Evolutionary conservation across 805 yeast genomes (phyloP), one percentile per base, ranked within the genome.

Genomic region (Wickerhamiella vanderwaltii): DNA sequence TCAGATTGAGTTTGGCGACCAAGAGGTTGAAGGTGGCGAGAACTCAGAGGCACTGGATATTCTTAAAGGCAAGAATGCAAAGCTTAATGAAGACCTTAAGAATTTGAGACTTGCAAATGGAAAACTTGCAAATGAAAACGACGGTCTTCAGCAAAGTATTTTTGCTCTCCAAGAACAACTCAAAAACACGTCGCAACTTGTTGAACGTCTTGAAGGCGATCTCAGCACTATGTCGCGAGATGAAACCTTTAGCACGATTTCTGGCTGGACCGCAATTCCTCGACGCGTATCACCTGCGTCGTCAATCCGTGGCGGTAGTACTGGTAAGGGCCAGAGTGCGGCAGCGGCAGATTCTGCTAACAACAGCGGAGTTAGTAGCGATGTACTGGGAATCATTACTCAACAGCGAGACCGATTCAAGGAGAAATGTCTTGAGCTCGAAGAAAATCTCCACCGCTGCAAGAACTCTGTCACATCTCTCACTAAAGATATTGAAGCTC

Each of bases 391-490:
- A 1, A 85, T 88, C 41, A 75, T 91, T 22, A 86, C 95, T 11
- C 87, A 88, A 55, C 98, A 88, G 63, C 75, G 98, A 58, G 98
- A 88, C 59, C 67, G 98, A 48, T 86, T 87, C 66, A 76, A 93
- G 52, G 71, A 73, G n/a, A 71, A 85, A 42, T 84, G 80, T 53
- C 73, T 72, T 44, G 95, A 84, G 56, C 68, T 91, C 42, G 97
- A 88, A 58, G 80, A 80, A 43, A 94, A 85, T 52, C 53, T 78
- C 29, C 76, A 81, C 57, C 73, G 72, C 49, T 75, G 72, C 47
- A 66, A 66, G 39, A 57, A 62, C 16, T 66, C 68, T 29, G 67
- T 79, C 20, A 68, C 65, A 29, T 82, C 79, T 43, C 64, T 84
- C 49, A 75, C 76, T 46, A 60, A 79, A 40, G 85, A 84, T 51